Evolutionary conservation across 208 protist genomes (phyloP), one percentile per base, ranked within the genome.

Genomic region (Lotmaria passim): DNA sequence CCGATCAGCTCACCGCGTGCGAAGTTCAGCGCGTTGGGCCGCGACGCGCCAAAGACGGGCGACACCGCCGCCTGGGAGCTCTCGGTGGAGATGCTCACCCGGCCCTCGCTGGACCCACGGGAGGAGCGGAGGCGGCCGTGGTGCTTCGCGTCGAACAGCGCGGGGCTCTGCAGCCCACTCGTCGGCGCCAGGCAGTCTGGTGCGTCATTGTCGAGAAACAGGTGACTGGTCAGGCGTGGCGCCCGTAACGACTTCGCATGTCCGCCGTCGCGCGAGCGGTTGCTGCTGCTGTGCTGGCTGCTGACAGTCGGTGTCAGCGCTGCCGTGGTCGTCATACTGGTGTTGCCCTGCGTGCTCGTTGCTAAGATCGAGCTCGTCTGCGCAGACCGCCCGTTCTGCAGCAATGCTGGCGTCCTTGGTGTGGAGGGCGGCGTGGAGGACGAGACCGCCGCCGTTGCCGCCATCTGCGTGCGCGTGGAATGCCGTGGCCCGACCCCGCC

Each of bases 1-100:
- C 91, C 91, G 64, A 96, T 94, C 11, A 96, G 65, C 24, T 86
- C 91, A 51, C 85, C 87, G 23, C 79, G 78, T 17, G 86, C 81
- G 17, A 93, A 73, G 52, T 79, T 88, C n/a, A 90, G 75, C 17
- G 70, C 70, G 21, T 64, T 65, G 21, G 70, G 71, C 41, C 71
- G 36, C 24, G 56, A 52, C 11, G 39, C 30, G 56, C 55, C 36
- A 14, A 47, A 8, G 3, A 60, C 31, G 17, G 59, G 31, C 31
- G 71, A 58, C 11, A 66, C 19, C 0, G 26, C 36, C 34, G 17
- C 33, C 24, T 55, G 30, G 44, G 52, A 68, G 41, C 39, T 56
- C 12, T 64, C 68, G 2, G 43, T 71, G n/a, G 48, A 81, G 3
- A 71, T 24, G 43, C 57, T 64, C 15, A 38, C 48, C 17, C 34